Evolutionary conservation across 2,329 filamentous ascomycete genomes (phyloP).

Genomic region (Alternaria angustiovoidea): DNA sequence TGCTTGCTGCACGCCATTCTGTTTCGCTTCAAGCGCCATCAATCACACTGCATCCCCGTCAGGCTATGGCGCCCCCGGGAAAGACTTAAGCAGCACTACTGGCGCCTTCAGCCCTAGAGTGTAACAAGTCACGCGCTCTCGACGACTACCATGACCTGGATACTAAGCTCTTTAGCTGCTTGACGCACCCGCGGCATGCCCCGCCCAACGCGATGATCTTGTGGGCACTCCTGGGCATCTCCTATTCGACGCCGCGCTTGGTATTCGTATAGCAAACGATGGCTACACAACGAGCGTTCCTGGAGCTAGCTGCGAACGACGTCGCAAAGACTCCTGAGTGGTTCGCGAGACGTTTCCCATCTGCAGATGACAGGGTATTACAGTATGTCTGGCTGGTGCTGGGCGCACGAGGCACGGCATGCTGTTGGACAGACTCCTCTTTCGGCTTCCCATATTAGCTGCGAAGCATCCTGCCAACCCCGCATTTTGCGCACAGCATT

Average conservation of each 20-base stretch:
- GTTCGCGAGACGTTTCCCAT: constrained; percentile 10
- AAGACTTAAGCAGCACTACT: constrained; percentile 25
- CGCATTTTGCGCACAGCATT: constrained; percentile 45
- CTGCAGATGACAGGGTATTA: constrained; percentile 24
- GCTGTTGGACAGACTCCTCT: constrained; percentile 21
- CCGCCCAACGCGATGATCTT: constrained; percentile 24
- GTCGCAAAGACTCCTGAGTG: constrained; percentile 19
- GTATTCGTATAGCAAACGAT: constrained; percentile 16
- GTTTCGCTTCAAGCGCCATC: constrained; percentile 47
- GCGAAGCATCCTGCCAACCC: constrained; percentile 41
- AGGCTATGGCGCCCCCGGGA: constrained; percentile 31
- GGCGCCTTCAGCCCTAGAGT: constrained; percentile 26
- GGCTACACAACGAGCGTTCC: constrained; percentile 32
- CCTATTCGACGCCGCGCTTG: constrained; percentile 25
- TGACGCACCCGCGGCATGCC: constrained; percentile 20
- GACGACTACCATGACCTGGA: constrained; percentile 31
- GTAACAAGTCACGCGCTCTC: constrained; percentile 44
- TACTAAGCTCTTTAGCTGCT: constrained; percentile 20
- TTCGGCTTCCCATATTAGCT: constrained; percentile 27
- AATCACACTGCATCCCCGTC: constrained; percentile 30
- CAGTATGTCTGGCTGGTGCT: constrained; percentile 27
- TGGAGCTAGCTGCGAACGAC: constrained; percentile 36
- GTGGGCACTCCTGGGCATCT: constrained; percentile 29
- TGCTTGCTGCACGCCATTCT: constrained; percentile 49
- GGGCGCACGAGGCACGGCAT: constrained; percentile 35